Evolutionary conservation across 2,329 filamentous ascomycete genomes (phyloP).

Genomic region (Xylariaceae sp.): DNA sequence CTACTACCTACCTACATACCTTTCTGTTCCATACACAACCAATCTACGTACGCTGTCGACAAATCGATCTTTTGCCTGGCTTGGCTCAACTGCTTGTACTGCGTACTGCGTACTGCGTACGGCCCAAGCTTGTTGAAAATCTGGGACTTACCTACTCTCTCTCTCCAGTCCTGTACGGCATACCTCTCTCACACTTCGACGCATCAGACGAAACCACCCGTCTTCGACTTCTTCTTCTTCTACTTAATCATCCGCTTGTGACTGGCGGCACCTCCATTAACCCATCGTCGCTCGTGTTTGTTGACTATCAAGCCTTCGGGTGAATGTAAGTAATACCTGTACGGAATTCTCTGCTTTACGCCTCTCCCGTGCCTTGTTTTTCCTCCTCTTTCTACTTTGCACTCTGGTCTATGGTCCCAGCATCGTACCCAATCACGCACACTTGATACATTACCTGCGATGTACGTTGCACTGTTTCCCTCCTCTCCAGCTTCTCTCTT

Average conservation of each 20-base stretch:
- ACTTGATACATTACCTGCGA: background rate
- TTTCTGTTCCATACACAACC: too few relatives aligned
- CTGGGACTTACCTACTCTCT: background rate
- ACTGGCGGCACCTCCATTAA: background rate
- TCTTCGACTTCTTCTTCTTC: background rate
- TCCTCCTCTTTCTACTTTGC: background rate
- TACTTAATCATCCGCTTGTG: background rate
- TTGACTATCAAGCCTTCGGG: background rate
- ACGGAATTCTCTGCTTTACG: background rate
- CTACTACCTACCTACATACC: too few relatives aligned
- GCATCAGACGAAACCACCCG: background rate
- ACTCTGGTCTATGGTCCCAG: background rate
- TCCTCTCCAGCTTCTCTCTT: background rate
- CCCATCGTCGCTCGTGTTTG: background rate
- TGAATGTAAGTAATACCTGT: background rate
- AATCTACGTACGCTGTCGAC: background rate
- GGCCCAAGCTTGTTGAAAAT: background rate
- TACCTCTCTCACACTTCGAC: background rate
- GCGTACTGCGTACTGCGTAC: background rate
- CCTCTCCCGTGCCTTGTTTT: background rate
- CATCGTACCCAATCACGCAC: conserved; percentile 3
- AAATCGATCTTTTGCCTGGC: background rate
- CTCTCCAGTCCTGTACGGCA: background rate
- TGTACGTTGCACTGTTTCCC: background rate
- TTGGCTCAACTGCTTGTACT: background rate